A percentile compares a stretch with the other conserved stretches of the same genome.
These are phyloP conservation scores for Phytophthora cryptogea DNA, from an alignment of 352 stramenopile genomes.

Conservation along the genomic window DNA sequence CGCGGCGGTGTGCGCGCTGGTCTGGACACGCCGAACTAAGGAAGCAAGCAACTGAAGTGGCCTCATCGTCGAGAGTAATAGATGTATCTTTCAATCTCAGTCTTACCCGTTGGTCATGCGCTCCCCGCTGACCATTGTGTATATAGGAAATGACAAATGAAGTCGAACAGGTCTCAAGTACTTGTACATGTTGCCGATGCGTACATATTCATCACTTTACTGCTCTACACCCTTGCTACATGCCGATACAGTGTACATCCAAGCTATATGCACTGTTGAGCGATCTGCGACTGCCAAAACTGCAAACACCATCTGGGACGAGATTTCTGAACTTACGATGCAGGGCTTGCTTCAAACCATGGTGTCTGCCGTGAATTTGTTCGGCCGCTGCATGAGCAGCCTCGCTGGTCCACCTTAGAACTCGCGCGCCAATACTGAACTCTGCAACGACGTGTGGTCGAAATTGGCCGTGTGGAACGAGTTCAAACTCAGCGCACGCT, in stretches of 20 bases:
- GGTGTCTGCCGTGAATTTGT: neutral
- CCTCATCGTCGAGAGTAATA: constrained; percentile 1
- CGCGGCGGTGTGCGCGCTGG: constrained; percentile 78
- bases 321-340: constrained; percentile 25
- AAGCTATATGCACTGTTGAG: neutral
- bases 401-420: constrained; percentile 27
- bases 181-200: constrained; percentile 14
- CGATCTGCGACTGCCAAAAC: constrained; percentile 3
- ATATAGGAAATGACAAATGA: too few relatives aligned
- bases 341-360: constrained; percentile 12
- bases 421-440: constrained; percentile 49
- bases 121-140: too few relatives aligned
- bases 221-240: constrained; percentile 17
- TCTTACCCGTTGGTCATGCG: too few relatives aligned
- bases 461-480: constrained; percentile 87
- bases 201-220: constrained; percentile 18
- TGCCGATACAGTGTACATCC: constrained; percentile 14
- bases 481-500: constrained; percentile 65
- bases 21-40: constrained; percentile 53
- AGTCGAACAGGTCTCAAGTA: neutral
- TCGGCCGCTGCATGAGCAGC: constrained; percentile 10
- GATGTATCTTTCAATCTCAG: constrained; percentile 4
- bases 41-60: constrained; percentile 9
- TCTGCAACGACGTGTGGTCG: constrained; percentile 63
- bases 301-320: constrained; percentile 8